Conservation (phyloP, 2,329 filamentous ascomycete genomes). For the Ceratocystis albifundus region DNA sequence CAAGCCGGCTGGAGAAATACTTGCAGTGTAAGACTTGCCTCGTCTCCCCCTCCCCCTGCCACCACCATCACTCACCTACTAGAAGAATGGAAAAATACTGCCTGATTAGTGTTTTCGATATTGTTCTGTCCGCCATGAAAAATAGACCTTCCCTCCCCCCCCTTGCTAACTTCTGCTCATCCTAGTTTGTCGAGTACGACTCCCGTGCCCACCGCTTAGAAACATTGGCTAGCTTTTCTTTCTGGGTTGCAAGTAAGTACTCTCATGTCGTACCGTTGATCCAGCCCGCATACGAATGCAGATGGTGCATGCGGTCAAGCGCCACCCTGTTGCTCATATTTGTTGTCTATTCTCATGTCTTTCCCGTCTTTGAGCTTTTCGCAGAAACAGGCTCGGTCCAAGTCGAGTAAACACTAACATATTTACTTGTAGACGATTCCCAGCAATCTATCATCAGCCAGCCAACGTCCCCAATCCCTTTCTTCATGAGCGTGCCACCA, state of each 20-base stretch:
- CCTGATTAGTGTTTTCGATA: no score
- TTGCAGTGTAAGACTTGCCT: conserved; percentile 56
- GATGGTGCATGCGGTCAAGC: neutral
- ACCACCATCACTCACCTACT: neutral
- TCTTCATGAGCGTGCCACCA: conserved; percentile 60
- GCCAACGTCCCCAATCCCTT: conserved; percentile 57
- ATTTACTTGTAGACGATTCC: conserved; percentile 33
- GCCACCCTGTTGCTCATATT: neutral
- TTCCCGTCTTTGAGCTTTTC: no score
- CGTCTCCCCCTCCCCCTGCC: neutral
- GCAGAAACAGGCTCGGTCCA: neutral
- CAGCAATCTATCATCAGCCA: conserved; percentile 37
- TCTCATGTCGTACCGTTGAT: neutral
- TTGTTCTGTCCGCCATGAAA: no score
- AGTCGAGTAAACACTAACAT: neutral
- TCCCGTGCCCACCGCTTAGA: conserved; percentile 79
- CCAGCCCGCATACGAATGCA: neutral
- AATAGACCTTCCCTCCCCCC: conserved; percentile 18
- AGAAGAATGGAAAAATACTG: neutral
- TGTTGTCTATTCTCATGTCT: neutral
- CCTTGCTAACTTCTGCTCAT: conserved; percentile 25
- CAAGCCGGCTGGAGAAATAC: conserved; percentile 91
- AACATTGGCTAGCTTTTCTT: conserved; percentile 83
- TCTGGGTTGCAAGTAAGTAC: conserved; percentile 74
- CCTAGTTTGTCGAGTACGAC: conserved; percentile 89